Evolutionary conservation across 2,329 filamentous ascomycete genomes (phyloP).

Genomic region (Rasamsonia emersonii): DNA sequence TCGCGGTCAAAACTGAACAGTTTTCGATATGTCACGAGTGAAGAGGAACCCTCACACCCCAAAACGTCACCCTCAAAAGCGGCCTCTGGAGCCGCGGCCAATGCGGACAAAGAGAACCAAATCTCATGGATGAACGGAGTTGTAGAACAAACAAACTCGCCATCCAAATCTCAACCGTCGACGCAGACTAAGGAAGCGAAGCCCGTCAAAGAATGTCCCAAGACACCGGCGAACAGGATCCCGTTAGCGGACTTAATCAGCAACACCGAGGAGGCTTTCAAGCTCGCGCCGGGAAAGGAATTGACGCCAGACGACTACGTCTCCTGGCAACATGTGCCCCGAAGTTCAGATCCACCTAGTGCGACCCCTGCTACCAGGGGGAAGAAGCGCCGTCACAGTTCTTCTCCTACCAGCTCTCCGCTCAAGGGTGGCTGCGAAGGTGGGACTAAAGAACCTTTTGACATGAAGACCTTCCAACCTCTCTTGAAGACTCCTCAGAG

Average conservation of each 20-base stretch:
- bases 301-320: slow-evolving; percentile 54
- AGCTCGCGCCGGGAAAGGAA: slow-evolving; percentile 38
- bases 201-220: slow-evolving; percentile 37
- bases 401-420: slow-evolving; percentile 64
- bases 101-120: slow-evolving; percentile 40
- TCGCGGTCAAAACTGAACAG: slow-evolving; percentile 48
- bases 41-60: slow-evolving; percentile 7
- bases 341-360: slow-evolving; percentile 34
- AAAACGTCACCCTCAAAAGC: slow-evolving; percentile 15
- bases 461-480: slow-evolving; percentile 51
- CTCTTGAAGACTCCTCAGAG: slow-evolving; percentile 58
- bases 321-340: slow-evolving; percentile 46
- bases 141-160: slow-evolving; percentile 15
- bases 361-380: slow-evolving; percentile 37
- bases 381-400: slow-evolving; percentile 64
- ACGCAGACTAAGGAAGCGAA: slow-evolving; percentile 18
- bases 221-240: slow-evolving; percentile 51
- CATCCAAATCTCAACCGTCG: slow-evolving; percentile 12
- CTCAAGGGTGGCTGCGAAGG: slow-evolving; percentile 33
- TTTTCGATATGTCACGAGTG: slow-evolving; percentile 43
- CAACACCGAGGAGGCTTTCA: slow-evolving; percentile 49
- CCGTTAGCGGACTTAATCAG: slow-evolving; percentile 54
- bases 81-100: slow-evolving; percentile 14
- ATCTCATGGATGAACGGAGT: slow-evolving; percentile 27
- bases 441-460: slow-evolving; percentile 39